These are phyloP conservation scores for Petunia secreta DNA, from an alignment of 257 asterid genomes.

Conservation along the genomic window DNA sequence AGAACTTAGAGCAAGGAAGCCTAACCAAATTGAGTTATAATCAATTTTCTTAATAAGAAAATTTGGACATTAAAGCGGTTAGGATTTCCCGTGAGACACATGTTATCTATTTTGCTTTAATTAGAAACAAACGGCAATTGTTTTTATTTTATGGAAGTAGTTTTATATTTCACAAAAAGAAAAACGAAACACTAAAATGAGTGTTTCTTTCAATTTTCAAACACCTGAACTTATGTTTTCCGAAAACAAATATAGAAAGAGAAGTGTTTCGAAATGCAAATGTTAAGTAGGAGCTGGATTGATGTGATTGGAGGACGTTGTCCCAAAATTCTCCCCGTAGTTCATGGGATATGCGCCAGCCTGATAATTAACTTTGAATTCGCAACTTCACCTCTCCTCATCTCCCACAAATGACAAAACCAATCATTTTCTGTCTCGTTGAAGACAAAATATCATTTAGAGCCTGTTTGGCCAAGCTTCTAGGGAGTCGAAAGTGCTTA, in stretches of 20 bases:
- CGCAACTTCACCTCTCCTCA: too few relatives aligned
- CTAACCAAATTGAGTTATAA: too few relatives aligned
- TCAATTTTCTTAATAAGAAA: too few relatives aligned
- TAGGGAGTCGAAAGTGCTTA: too few relatives aligned
- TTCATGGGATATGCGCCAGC: constrained; percentile 27
- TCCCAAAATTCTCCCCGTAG: constrained; percentile 19
- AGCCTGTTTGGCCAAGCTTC: too few relatives aligned
- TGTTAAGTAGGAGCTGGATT: neutral
- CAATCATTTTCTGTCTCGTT: too few relatives aligned
- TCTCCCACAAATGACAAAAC: too few relatives aligned
- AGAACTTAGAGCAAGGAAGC: neutral
- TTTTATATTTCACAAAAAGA: too few relatives aligned
- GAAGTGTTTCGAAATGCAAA: too few relatives aligned
- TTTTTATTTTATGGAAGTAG: neutral
- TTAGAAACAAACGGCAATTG: neutral
- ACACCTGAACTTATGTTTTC: neutral
- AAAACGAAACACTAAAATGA: too few relatives aligned
- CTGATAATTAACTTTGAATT: neutral
- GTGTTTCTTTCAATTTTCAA: neutral
- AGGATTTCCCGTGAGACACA: neutral
- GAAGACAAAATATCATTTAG: too few relatives aligned
- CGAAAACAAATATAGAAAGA: neutral
- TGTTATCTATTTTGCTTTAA: neutral
- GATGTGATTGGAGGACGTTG: neutral
- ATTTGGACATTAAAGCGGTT: too few relatives aligned